Base-by-base conservation (phyloP, 768 basidiomycete genomes). In the Russula virescens region DNA sequence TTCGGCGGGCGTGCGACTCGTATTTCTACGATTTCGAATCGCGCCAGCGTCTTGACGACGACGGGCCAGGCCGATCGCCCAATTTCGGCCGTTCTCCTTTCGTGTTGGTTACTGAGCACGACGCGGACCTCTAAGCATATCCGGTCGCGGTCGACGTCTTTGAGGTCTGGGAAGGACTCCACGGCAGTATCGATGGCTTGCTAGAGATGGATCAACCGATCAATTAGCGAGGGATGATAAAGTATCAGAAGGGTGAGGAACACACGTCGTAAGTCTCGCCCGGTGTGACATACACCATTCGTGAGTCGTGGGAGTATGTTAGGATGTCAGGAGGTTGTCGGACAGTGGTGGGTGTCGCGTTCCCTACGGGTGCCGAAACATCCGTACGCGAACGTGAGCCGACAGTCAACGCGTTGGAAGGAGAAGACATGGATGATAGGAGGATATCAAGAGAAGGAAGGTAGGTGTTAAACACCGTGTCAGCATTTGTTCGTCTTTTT, bases 1-100 rank as follows among this genome's bases (percentile, higher is more conserved):
- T 55, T 57, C 56, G 47, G 40, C 18, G 18, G 21, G 2, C 19
- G 13, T 3, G 28, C 40, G 63, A 73, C 42, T 51, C 55, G 51
- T 60, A 73, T 49, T 38, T 72, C 69, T n/a, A 73, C 53, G 50
- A 73, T 68, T 61, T 73, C 73, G 65, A 68, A 72, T 5, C 56
- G 64, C 3, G 68, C 61, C 28, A 73, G 68, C 2, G 60, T 57
- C 18, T 43, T 9, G 13, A 69, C 26, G 35, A 73, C 69, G 18
- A 52, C 42, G 1, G 56, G 4, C 73, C 73, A 73, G 5, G 70
- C 72, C 55, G 61, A 68, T 38, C 70, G 62, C 5, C 66, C 58
- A 21, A 73, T 72, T 38, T 64, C 66, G 3, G 70, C 69, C 13
- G 58, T 64, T 43, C 25, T 65, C 60, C 54, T 53, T 28, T 51